Percentiles rank a stretch among this genome's conserved stretches.
phyloP scores from a whole-genome alignment of 345 rosid species.

The Eutrema japonicum region DNA sequence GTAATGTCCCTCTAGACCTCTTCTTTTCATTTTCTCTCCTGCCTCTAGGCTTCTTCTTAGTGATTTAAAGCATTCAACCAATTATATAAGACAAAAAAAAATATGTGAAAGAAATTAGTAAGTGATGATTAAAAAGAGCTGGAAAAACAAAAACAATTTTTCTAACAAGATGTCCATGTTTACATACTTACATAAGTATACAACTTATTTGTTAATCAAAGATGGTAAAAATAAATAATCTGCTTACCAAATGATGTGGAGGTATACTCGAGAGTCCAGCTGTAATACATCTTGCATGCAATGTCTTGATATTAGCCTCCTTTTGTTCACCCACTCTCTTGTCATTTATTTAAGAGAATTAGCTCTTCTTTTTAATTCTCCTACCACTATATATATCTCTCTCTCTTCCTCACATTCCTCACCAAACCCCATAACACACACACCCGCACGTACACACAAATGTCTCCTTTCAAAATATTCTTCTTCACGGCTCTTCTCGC shows the following conservation, averaged over 20 bases:
- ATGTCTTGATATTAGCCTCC: conserved; percentile 35
- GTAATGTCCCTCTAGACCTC: conserved; percentile 32
- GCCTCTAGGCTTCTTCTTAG: conserved; percentile 13
- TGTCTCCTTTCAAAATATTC: conserved; percentile 35
- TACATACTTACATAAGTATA: not conserved
- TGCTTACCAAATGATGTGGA: conserved; percentile 38
- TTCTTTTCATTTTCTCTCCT: not conserved
- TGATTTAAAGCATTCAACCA: conserved; percentile 21
- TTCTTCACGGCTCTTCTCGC: conserved; percentile 34
- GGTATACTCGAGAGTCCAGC: conserved; percentile 30
- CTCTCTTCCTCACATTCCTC: conserved; percentile 44
- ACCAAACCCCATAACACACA: conserved; percentile 39
- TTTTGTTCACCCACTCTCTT: conserved; percentile 45
- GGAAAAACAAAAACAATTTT: too few species aligned
- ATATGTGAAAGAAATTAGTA: not conserved
- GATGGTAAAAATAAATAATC: not conserved
- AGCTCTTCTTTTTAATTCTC: not conserved
- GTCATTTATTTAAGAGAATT: conserved; percentile 12
- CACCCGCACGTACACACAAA: conserved; percentile 24
- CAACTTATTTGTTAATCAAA: not conserved
- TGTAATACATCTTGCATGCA: conserved; percentile 46
- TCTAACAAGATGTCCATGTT: not conserved
- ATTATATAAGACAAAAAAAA: not conserved
- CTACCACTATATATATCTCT: conserved; percentile 33
- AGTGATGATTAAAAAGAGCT: too few species aligned